These are phyloP conservation scores for Fusarium nelsonii DNA, from an alignment of 2,329 filamentous ascomycete species.

Conservation along the genomic window DNA sequence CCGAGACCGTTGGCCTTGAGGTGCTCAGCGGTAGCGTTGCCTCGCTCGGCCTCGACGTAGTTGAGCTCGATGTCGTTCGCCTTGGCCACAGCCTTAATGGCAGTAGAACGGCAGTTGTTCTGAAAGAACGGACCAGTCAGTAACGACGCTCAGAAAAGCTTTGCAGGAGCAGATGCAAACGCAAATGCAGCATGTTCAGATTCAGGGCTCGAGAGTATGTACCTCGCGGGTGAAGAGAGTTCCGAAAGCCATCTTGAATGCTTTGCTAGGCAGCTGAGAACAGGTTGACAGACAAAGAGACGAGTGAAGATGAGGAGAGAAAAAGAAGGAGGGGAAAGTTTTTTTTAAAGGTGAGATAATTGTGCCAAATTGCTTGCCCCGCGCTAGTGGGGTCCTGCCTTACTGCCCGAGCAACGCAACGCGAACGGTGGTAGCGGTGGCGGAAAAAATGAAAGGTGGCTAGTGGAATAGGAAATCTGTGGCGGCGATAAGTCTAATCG, in stretches of 20 bases:
- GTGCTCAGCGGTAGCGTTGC: conserved; percentile 80
- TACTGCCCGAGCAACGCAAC: conserved; percentile 48
- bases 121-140: conserved; percentile 58
- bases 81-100: conserved; percentile 94
- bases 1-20: conserved; percentile 86
- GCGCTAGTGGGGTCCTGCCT: conserved; percentile 48
- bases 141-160: conserved; percentile 48
- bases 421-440: conserved; percentile 25
- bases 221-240: conserved; percentile 94
- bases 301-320: conserved; percentile 42
- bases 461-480: conserved; percentile 9
- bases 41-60: conserved; percentile 77
- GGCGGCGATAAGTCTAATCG: conserved; percentile 17
- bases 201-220: conserved; percentile 51
- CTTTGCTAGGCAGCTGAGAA: conserved; percentile 48
- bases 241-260: conserved; percentile 89
- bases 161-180: conserved; percentile 14
- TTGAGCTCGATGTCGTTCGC: conserved; percentile 95
- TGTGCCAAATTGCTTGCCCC: conserved; percentile 52
- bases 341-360: conserved; percentile 49
- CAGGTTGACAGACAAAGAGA: conserved; percentile 46
- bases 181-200: conserved; percentile 27
- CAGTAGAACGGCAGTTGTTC: conserved; percentile 90
- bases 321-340: conserved; percentile 48
- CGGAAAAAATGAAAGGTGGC: conserved; percentile 15